A percentile compares a stretch with the other conserved stretches of the same genome.
phyloP scores from a whole-genome alignment of 2,329 filamentous ascomycete genomes.

The Colletotrichum higginsianum region DNA sequence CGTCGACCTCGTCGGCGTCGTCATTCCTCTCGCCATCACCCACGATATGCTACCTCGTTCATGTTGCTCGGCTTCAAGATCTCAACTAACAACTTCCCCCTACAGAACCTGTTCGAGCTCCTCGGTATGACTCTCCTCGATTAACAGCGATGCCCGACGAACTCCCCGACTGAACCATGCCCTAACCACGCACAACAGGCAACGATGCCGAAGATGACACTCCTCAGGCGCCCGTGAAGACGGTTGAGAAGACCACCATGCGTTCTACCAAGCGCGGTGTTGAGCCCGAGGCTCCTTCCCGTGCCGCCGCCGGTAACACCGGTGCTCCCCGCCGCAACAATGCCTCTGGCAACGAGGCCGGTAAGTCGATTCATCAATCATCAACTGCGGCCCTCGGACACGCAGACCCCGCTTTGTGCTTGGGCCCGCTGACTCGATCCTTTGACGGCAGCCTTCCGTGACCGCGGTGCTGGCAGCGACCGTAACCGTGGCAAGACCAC shows the following conservation, averaged over 20 bases:
- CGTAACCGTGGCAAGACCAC: slow-evolving; percentile 87
- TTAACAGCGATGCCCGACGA: slow-evolving; percentile 42
- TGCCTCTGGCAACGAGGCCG: slow-evolving; percentile 85
- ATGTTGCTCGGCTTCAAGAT: not conserved
- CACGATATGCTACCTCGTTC: slow-evolving; percentile 9
- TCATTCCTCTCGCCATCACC: not conserved
- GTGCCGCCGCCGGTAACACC: slow-evolving; percentile 58
- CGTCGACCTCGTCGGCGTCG: slow-evolving; percentile 13
- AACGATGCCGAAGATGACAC: slow-evolving; percentile 79
- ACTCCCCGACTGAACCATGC: slow-evolving; percentile 41
- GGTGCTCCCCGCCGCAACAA: slow-evolving; percentile 68
- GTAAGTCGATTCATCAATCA: slow-evolving; percentile 68
- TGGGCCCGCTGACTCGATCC: slow-evolving; percentile 27
- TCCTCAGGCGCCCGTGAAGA: slow-evolving; percentile 86
- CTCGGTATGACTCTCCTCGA: slow-evolving; percentile 79
- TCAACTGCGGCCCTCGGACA: slow-evolving; percentile 29
- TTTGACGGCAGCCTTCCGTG: slow-evolving; percentile 81
- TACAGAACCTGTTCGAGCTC: slow-evolving; percentile 95
- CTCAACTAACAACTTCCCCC: slow-evolving; percentile 22
- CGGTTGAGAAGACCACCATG: slow-evolving; percentile 85
- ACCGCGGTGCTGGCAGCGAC: slow-evolving; percentile 84
- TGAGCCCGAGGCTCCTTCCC: slow-evolving; percentile 78
- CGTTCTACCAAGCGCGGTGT: slow-evolving; percentile 89
- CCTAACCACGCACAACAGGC: slow-evolving; percentile 58
- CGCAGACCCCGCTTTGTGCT: slow-evolving; percentile 38